Evolutionary conservation across 2,329 filamentous ascomycete species (phyloP).

Genomic region (Pestalotiopsis sp.): DNA sequence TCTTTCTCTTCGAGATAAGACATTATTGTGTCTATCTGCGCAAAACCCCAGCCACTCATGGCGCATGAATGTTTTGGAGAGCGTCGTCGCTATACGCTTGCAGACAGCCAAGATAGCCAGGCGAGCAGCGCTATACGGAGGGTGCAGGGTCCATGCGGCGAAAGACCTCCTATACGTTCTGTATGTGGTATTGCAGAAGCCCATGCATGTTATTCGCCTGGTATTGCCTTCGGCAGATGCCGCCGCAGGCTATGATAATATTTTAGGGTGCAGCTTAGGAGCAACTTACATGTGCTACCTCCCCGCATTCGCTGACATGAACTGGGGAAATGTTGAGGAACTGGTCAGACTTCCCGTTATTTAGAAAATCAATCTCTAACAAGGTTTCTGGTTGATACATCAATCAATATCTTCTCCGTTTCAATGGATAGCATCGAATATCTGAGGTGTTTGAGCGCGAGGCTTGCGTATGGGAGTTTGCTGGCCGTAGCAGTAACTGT

Average conservation of each 20-base stretch:
- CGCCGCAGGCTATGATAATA: neutral
- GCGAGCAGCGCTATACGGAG: neutral
- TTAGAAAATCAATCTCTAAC: neutral
- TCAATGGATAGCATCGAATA: neutral
- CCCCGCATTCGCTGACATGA: neutral
- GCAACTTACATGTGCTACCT: neutral
- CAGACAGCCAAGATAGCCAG: neutral
- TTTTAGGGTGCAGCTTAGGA: neutral
- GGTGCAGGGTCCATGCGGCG: neutral
- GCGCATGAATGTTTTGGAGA: neutral
- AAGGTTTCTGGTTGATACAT: neutral
- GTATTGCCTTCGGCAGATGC: constrained; percentile 6
- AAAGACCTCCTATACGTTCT: neutral
- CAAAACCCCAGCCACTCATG: neutral
- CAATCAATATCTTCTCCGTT: neutral
- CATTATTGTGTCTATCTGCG: neutral
- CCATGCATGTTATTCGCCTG: neutral
- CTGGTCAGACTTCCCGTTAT: neutral
- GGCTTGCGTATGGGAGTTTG: neutral
- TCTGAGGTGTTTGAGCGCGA: neutral
- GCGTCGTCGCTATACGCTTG: neutral
- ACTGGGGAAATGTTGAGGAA: neutral
- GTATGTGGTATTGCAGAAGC: neutral
- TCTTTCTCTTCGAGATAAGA: neutral
- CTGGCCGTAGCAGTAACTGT: neutral